Evolutionary conservation across 768 basidiomycete genomes (phyloP).

Genomic region (Pleurotus giganteus): DNA sequence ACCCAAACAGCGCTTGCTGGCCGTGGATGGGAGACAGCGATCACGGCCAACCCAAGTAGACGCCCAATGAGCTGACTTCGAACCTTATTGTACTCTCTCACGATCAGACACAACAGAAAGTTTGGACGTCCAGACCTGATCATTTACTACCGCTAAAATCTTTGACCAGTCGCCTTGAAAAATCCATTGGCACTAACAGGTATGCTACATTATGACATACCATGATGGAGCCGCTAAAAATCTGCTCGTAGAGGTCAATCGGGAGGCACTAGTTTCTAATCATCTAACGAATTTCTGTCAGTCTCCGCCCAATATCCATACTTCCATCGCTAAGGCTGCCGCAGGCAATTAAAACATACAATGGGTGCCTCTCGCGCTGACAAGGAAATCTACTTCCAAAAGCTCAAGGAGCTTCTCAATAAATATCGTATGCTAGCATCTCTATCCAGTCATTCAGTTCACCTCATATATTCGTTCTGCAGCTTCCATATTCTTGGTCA

Average conservation of each 20-base stretch:
- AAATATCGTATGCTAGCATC: constrained; percentile 74
- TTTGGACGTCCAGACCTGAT: constrained; percentile 11
- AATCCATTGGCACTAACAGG: constrained; percentile 88
- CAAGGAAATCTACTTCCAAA: constrained; percentile 88
- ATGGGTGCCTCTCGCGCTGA: constrained; percentile 93
- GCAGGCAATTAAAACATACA: constrained; percentile 37
- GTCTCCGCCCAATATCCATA: constrained; percentile 12
- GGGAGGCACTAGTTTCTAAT: constrained; percentile 71
- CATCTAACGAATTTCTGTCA: constrained; percentile 17
- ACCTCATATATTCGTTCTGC: constrained; percentile 11
- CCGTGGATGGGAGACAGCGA: constrained; percentile 1
- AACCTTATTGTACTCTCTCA: constrained; percentile 24
- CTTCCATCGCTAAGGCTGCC: constrained; percentile 9
- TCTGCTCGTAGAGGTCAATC: constrained; percentile 73
- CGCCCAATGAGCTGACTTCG: neutral
- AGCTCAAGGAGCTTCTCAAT: constrained; percentile 90
- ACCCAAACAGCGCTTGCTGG: neutral
- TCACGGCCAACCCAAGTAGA: neutral
- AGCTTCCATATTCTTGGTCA: constrained; percentile 99
- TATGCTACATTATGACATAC: constrained; percentile 26
- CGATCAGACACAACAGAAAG: constrained; percentile 34
- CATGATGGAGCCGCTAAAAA: neutral
- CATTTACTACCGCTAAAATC: constrained; percentile 22
- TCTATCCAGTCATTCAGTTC: neutral
- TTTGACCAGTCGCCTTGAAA: constrained; percentile 79